Base-by-base conservation (phyloP, 305 asterid species). In the Fraxinus albicans region DNA sequence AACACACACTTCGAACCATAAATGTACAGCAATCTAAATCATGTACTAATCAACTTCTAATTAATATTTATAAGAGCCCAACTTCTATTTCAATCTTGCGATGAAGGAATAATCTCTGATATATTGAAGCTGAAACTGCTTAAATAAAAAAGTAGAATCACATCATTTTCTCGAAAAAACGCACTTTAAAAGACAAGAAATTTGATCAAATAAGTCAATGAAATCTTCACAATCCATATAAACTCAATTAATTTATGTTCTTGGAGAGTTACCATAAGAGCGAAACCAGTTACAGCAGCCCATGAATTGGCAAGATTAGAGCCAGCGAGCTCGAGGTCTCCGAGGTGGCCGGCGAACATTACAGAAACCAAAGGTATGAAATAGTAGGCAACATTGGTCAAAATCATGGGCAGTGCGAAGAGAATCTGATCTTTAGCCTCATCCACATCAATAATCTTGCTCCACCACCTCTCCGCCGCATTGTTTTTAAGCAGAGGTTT, bases 321-420 rank as follows among this genome's bases (percentile, higher is more conserved):
- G 3, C 88, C 93, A 2, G 98, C 96, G 0, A 93, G 94, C 17
- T 90, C 87, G 77, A 90, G 93, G 1, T 92, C 86, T 0, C 97
- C 98, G 79, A 92, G 89, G 82, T 94, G 98, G 70, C 98, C 98
- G 84, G 93, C 95, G 83, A 92, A 94, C 98, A 94, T 93, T 21
- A 94, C 97, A 0, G 98, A 92, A 19, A 90, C 89, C 1, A 93
- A 87, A 33, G 93, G 95, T 58, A 94, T 92, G 76, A 89, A 86
- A 44, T 92, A 90, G 60, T 89, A 90, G 9, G 92, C 84, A 21
- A 90, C 85, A 75, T 90, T 91, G 6, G 97, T 92, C 3, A 93
- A 77, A 42, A 90, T 88, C 94, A 92, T 88, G 0, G 98, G 97
- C 23, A 94, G 55, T 0, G 97, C 86, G 82, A 93, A 89, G 6